Evolutionary conservation across 495 filamentous ascomycete genomes (phyloP), one percentile per base, ranked within the genome.

Genomic region (Melanomma pulvis-pyrius): DNA sequence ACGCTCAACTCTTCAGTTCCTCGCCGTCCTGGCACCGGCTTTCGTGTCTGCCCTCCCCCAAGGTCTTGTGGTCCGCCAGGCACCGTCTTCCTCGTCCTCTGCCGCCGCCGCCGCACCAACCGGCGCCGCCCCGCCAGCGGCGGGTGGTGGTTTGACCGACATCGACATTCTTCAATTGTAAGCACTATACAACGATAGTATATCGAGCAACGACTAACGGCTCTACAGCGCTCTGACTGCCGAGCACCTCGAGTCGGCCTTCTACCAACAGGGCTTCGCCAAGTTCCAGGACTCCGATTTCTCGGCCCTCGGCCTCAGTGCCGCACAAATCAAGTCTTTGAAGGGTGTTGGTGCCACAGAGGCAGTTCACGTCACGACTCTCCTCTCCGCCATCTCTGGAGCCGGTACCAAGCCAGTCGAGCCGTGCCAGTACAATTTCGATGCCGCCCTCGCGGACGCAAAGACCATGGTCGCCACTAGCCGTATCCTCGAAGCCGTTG

Each of bases 161-260:
- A 71, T 87, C 50, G 86, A 89, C 71, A 89, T 90, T 63, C 81
- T 90, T 21, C 84, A 90, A 82, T 90, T 90, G 87, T 90, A 80
- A 74, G 85, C 67, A 13, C 21, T 1, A 41, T 12, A 12, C 30
- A 5, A 34, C 12, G 30, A n/a, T 15, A 17, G 8, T 44, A 11
- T 44, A 15, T 17, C 15, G 1, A 59, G 8, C 39, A 59, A 61
- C 59, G 69, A 56, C 61, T 75, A 50, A 56, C n/a, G 47, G 21
- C 6, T 22, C 21, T 29, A 12, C 63, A 87, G 85, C 68, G 86
- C 86, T 60, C 78, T 89, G 59, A 88, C 86, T 13, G 77, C 87
- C 21, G 86, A 89, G 75, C 83, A 85, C 73, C 84, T 89, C 62
- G 86, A 89, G 74, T 72, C 82, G 25, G 73, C 79, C 32, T 89